These are phyloP conservation scores for Fusarium globosum DNA, from an alignment of 2,329 filamentous ascomycete species.

Conservation along the genomic window DNA sequence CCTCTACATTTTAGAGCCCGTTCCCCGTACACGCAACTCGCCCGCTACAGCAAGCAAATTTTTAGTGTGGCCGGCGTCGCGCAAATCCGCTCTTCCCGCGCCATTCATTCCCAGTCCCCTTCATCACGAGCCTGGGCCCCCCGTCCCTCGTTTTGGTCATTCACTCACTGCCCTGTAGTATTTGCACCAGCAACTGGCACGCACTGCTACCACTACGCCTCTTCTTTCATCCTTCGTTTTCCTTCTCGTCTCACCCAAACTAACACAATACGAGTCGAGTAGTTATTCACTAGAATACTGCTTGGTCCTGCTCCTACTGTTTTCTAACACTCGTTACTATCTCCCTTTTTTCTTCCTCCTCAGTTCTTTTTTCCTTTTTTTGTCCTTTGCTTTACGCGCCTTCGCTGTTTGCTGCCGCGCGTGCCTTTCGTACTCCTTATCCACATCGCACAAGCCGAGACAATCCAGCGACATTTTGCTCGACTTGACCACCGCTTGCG, in stretches of 20 bases:
- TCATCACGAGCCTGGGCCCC: constrained; percentile 11
- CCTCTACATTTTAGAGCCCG: constrained; percentile 17
- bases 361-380: constrained; percentile 1
- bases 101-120: constrained; percentile 20
- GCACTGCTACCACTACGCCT: constrained; percentile 10
- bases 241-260: constrained; percentile 19
- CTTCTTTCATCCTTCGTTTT: constrained; percentile 30
- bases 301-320: constrained; percentile 20
- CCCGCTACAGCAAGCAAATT: constrained; percentile 18
- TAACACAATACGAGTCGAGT: constrained; percentile 15
- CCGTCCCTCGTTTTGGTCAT: constrained; percentile 12
- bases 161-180: background rate
- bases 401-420: constrained; percentile 25
- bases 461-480: constrained; percentile 30
- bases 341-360: constrained; percentile 3
- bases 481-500: constrained; percentile 20
- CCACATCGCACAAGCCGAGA: constrained; percentile 32
- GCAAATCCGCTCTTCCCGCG: constrained; percentile 33
- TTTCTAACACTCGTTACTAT: constrained; percentile 32
- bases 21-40: constrained; percentile 7
- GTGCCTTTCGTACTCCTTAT: constrained; percentile 29
- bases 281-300: constrained; percentile 23
- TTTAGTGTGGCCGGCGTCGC: constrained; percentile 21
- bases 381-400: constrained; percentile 7
- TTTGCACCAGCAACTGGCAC: constrained; percentile 1